Evolutionary conservation across 163 green algal species (phyloP), one percentile per base, ranked within the genome.

Genomic region (Scenedesmus sp.): DNA sequence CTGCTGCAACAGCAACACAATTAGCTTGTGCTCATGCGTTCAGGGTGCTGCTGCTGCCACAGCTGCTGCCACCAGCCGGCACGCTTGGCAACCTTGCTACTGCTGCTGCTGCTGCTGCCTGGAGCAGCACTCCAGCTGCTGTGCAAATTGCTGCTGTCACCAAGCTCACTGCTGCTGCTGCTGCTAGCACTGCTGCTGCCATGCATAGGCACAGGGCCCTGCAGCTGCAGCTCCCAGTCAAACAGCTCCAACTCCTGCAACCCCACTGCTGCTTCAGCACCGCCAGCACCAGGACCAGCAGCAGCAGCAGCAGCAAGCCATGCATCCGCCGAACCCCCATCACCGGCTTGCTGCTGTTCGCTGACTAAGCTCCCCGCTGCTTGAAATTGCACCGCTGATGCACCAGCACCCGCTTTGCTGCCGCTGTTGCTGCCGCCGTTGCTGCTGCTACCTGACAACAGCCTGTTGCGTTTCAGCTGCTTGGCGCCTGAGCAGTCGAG

Each of bases 401-500:
- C 44, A 49, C 49, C 46, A 76, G 51, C 81, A 35, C 51, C 81
- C n/a, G 4, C n/a, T 30, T 49, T 40, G 81, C 53, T 42, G 81
- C 46, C 7, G 33, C 33, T 40, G 49, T 49, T 44, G 81, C 46
- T 40, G 81, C 81, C 44, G 33, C 46, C 68, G 12, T 18, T 73
- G 81, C 79, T 59, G 79, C 30, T 46, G 46, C 7, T 30, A 30
- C 2, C n/a, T 46, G 9, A 35, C 16, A 18, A 2, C 24, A 46
- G 42, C 46, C 12, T 37, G 80, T 70, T 78, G 35, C 40, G 65
- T 72, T 37, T n/a, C 33, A 86, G 46, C 43, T 81, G 22, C 44
- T 88, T 88, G 16, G 88, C 88, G 46, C 68, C 88, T n/a, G 44
- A 68, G 88, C 88, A 92, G 49, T 92, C 88, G 30, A 92, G 46